These are phyloP conservation scores for Pharnaceum exiguum DNA, from an alignment of 148 eudicot species.

Conservation along the genomic window DNA sequence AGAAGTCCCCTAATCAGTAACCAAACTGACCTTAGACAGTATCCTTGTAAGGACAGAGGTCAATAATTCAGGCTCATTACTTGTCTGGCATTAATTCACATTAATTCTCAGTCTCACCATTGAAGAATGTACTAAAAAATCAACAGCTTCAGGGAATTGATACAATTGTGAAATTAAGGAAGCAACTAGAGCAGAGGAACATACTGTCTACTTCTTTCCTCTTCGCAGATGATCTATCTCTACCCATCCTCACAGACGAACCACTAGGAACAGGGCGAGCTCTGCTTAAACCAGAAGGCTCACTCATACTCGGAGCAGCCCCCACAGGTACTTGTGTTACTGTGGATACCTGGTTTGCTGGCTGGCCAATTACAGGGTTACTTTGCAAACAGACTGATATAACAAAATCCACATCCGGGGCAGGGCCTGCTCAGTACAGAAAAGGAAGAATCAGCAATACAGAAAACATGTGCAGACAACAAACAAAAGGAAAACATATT, in stretches of 20 bases:
- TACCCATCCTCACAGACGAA: slow-evolving; percentile 45
- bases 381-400: slow-evolving; percentile 85
- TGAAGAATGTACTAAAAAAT: no score
- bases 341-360: slow-evolving; percentile 31
- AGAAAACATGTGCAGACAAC: background rate
- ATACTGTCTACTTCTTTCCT: slow-evolving; percentile 66
- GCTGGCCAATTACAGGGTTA: slow-evolving; percentile 46
- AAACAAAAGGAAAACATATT: background rate
- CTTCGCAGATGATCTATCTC: slow-evolving; percentile 63
- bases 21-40: no score
- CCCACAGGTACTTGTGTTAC: slow-evolving; percentile 33
- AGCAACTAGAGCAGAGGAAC: slow-evolving; percentile 24
- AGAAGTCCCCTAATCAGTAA: no score
- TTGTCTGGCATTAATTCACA: no score
- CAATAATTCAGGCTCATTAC: no score
- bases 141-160: no score
- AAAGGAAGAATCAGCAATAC: background rate
- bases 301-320: slow-evolving; percentile 52
- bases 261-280: slow-evolving; percentile 41
- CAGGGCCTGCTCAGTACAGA: slow-evolving; percentile 60
- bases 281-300: slow-evolving; percentile 65
- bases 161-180: slow-evolving; percentile 3
- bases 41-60: no score
- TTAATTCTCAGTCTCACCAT: no score
- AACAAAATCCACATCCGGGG: slow-evolving; percentile 88